phyloP scores from a whole-genome alignment of 805 yeast species.

The Candida railenensis region DNA sequence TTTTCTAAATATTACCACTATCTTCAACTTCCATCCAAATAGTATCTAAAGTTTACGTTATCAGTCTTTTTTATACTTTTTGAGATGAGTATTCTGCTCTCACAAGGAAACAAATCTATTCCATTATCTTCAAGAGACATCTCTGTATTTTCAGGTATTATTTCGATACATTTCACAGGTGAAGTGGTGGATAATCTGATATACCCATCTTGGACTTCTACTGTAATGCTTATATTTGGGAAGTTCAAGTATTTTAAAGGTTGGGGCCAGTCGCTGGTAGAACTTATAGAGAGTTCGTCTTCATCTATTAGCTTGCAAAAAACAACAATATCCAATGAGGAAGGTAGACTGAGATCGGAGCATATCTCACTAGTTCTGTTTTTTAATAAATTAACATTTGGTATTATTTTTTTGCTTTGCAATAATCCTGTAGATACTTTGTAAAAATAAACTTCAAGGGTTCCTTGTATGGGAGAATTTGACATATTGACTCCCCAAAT shows the following conservation, averaged over 20 bases:
- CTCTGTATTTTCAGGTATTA: slow-evolving; percentile 22
- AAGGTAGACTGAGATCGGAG: not conserved
- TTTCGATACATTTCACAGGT: slow-evolving; percentile 47
- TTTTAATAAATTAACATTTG: not conserved
- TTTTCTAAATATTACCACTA: slow-evolving; percentile 36
- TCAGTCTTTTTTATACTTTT: slow-evolving; percentile 14
- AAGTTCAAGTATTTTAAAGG: slow-evolving; percentile 41
- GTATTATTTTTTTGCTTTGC: not conserved
- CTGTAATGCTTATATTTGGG: slow-evolving; percentile 21
- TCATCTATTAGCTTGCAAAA: not conserved
- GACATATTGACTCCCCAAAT: slow-evolving; percentile 42
- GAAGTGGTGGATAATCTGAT: slow-evolving; percentile 23
- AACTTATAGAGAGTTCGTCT: slow-evolving; percentile 21
- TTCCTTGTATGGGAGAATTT: slow-evolving; percentile 15
- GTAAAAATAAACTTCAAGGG: slow-evolving; percentile 25
- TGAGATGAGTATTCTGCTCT: slow-evolving; percentile 13
- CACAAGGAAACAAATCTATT: slow-evolving; percentile 46
- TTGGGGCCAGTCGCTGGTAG: slow-evolving; percentile 51
- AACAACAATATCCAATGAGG: not conserved
- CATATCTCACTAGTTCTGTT: not conserved
- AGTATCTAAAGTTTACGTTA: slow-evolving; percentile 16
- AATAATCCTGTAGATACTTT: slow-evolving; percentile 29
- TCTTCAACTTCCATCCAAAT: slow-evolving; percentile 2
- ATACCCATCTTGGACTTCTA: slow-evolving; percentile 21
- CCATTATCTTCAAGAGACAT: slow-evolving; percentile 43